These are phyloP conservation scores for Penicillium sp. DNA, from an alignment of 2,329 filamentous ascomycete species.

Conservation along the genomic window DNA sequence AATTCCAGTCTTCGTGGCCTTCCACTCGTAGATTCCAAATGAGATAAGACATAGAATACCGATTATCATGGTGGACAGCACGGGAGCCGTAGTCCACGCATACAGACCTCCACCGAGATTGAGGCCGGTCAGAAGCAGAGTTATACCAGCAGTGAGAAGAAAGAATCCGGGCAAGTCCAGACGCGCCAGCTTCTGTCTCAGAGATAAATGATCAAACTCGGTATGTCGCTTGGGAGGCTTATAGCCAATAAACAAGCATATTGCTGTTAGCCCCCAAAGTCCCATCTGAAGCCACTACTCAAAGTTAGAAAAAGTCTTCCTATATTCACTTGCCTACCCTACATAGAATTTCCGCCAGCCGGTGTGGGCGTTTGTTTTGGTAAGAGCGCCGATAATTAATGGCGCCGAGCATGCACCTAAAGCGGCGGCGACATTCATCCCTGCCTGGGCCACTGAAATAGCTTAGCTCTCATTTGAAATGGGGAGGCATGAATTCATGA, in stretches of 20 bases:
- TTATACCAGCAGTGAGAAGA: constrained; percentile 9
- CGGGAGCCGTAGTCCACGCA: constrained; percentile 5
- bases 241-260: constrained; percentile 12
- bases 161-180: constrained; percentile 12
- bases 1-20: constrained; percentile 12
- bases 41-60: constrained; percentile 6
- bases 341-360: constrained; percentile 6
- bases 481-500: neutral
- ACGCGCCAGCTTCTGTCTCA: constrained; percentile 12
- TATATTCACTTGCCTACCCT: neutral
- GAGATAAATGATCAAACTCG: constrained; percentile 9
- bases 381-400: constrained; percentile 1
- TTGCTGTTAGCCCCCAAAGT: constrained; percentile 11
- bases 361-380: constrained; percentile 1
- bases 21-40: constrained; percentile 15
- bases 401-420: constrained; percentile 3
- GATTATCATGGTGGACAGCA: constrained; percentile 10
- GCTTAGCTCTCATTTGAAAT: neutral
- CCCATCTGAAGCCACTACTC: constrained; percentile 14
- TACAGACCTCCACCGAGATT: constrained; percentile 12
- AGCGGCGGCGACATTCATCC: constrained; percentile 3
- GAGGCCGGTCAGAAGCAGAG: constrained; percentile 8
- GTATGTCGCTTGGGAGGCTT: constrained; percentile 14
- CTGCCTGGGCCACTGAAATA: constrained; percentile 4
- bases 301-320: neutral